phyloP scores from a whole-genome alignment of 1,284 basidiomycete genomes.

The Limonomyces culmigenus region DNA sequence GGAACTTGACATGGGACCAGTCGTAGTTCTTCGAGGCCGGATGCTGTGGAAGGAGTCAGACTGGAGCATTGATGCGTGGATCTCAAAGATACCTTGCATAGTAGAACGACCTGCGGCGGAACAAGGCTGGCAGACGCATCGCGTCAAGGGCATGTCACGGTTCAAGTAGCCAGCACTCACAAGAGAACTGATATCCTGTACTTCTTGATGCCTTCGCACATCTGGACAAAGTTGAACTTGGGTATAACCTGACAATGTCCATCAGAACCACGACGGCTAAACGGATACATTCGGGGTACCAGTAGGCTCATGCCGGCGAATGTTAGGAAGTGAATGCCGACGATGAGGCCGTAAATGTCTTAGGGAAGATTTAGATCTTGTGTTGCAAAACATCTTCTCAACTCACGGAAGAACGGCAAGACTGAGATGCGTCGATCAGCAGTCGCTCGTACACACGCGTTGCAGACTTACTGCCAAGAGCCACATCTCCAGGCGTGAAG shows the following conservation, averaged over 20 bases:
- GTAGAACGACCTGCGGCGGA: conserved; percentile 43
- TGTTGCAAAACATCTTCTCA: background rate
- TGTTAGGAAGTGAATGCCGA: conserved; percentile 38
- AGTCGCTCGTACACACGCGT: too few species aligned
- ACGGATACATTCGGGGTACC: conserved; percentile 1
- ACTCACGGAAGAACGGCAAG: conserved; percentile 18
- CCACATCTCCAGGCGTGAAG: conserved; percentile 37
- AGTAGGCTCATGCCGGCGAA: conserved; percentile 30
- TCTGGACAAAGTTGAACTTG: conserved; percentile 51
- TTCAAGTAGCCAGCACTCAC: conserved; percentile 19
- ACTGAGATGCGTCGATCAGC: background rate
- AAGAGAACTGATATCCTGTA: conserved; percentile 49
- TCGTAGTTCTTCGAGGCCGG: conserved; percentile 51
- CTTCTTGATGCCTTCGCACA: conserved; percentile 51
- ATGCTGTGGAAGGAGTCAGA: conserved; percentile 23
- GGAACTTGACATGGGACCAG: conserved; percentile 37
- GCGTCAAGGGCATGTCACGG: conserved; percentile 6
- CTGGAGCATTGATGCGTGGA: background rate
- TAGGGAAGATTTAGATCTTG: conserved; percentile 1
- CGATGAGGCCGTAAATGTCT: conserved; percentile 64
- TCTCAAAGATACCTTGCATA: conserved; percentile 30
- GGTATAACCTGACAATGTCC: conserved; percentile 53
- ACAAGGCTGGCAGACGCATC: conserved; percentile 30
- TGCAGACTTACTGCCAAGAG: conserved; percentile 25
- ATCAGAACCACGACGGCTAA: conserved; percentile 18